A percentile compares a stretch with the other conserved stretches of the same genome.
These are phyloP conservation scores for Geosiphon pyriformis DNA, from an alignment of 192 early-diverging fungal species.

Conservation along the genomic window DNA sequence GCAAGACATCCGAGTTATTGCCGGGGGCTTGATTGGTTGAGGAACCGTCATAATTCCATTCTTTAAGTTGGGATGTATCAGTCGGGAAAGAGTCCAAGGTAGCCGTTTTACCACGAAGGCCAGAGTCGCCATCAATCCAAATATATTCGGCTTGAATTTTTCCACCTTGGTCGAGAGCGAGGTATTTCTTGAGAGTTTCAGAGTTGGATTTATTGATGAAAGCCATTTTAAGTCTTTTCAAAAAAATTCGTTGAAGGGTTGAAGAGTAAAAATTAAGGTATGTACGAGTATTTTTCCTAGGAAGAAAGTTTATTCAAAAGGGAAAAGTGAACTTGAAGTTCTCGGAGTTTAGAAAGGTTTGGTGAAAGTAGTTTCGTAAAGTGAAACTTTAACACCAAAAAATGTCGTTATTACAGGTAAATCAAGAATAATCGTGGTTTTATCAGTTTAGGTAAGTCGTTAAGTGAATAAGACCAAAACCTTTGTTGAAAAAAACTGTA, in stretches of 20 bases:
- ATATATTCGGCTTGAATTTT: slow-evolving; percentile 49
- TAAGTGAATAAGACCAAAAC: not conserved
- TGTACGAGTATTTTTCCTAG: not conserved
- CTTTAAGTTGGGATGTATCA: slow-evolving; percentile 34
- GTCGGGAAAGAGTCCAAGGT: slow-evolving; percentile 36
- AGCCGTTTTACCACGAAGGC: slow-evolving; percentile 44
- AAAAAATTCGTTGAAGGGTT: too few relatives aligned
- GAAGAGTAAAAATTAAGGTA: too few relatives aligned
- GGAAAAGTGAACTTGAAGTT: not conserved
- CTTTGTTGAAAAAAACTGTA: not conserved
- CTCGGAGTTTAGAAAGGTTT: not conserved
- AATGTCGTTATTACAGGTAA: not conserved
- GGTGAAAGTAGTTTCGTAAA: too few relatives aligned
- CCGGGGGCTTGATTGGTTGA: slow-evolving; percentile 51
- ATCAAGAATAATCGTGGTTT: not conserved
- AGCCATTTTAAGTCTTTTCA: not conserved
- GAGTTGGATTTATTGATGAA: slow-evolving; percentile 1
- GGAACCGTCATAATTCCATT: slow-evolving; percentile 55
- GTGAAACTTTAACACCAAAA: not conserved
- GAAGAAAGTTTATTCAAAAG: not conserved
- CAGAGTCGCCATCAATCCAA: slow-evolving; percentile 47
- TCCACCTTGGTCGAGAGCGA: slow-evolving; percentile 44
- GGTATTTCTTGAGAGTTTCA: slow-evolving; percentile 41
- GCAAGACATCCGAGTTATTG: slow-evolving; percentile 49
- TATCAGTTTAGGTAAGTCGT: not conserved